Conservation (phyloP, 208 protist species). For the Strigomonas galati region DNA sequence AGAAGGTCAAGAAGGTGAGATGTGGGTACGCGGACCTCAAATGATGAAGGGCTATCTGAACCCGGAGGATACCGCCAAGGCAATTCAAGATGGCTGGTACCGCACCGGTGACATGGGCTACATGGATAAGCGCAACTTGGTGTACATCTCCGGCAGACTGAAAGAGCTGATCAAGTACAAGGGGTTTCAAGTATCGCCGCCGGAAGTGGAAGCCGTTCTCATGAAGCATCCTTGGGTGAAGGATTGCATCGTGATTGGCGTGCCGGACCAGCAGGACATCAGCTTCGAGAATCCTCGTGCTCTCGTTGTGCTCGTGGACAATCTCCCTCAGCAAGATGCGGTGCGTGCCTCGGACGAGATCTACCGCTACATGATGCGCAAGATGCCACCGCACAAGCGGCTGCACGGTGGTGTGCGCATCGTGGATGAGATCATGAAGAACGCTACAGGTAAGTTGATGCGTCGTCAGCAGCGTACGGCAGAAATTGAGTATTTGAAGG, state of each 20-base stretch:
- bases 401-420: constrained; percentile 70
- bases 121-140: constrained; percentile 33
- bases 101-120: constrained; percentile 77
- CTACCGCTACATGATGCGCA: constrained; percentile 29
- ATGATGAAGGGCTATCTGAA: constrained; percentile 78
- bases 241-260: constrained; percentile 71
- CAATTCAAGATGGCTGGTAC: constrained; percentile 59
- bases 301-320: constrained; percentile 58
- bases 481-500: constrained; percentile 39
- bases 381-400: constrained; percentile 62
- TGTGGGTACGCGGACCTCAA: constrained; percentile 73
- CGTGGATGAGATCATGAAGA: constrained; percentile 15
- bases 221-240: constrained; percentile 47
- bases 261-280: constrained; percentile 37
- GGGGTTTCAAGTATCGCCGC: constrained; percentile 86
- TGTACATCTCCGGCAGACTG: constrained; percentile 63
- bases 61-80: constrained; percentile 32
- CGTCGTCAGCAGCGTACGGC: constrained; percentile 41
- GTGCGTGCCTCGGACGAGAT: constrained; percentile 34
- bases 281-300: constrained; percentile 71
- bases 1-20: constrained; percentile 48
- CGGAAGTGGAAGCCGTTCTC: constrained; percentile 64
- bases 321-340: constrained; percentile 24
- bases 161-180: constrained; percentile 93
- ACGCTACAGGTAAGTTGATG: constrained; percentile 73